Evolutionary conservation across 306 rosid genomes (phyloP).

Genomic region (Malus fusca): DNA sequence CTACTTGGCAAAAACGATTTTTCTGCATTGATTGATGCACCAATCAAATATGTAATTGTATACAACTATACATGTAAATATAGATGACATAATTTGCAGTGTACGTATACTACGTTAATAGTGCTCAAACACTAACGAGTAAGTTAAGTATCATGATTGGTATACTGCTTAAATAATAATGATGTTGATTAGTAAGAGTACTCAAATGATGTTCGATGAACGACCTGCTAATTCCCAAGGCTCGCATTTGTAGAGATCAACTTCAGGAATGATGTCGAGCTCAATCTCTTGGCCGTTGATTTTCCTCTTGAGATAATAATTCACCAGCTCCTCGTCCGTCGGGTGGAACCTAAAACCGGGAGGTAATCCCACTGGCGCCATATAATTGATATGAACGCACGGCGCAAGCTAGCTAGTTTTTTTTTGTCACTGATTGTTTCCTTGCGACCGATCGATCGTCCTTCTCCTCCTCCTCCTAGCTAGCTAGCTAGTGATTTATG

Average conservation of each 20-base stretch:
- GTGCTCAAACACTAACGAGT: not conserved
- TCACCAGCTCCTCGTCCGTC: constrained; percentile 95
- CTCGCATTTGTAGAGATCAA: constrained; percentile 99
- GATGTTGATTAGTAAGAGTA: not conserved
- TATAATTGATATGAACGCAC: not conserved
- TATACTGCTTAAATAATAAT: not conserved
- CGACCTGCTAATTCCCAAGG: constrained; percentile 98
- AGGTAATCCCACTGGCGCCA: constrained; percentile 97
- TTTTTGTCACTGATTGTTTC: not conserved
- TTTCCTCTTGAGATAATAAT: constrained; percentile 86
- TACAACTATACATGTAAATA: not conserved
- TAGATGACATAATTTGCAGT: too few relatives aligned
- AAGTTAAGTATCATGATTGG: not conserved
- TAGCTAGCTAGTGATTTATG: constrained; percentile 15
- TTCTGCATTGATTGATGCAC: constrained; percentile 29
- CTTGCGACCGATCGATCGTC: too few relatives aligned
- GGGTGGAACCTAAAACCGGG: constrained; percentile 99
- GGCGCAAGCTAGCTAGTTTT: not conserved
- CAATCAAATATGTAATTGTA: not conserved
- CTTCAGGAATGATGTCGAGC: constrained; percentile 95
- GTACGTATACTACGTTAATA: too few relatives aligned
- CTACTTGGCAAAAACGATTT: constrained; percentile 92
- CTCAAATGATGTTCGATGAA: not conserved
- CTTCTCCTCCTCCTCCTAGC: not conserved
- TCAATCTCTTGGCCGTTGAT: constrained; percentile 89